Base-by-base conservation (phyloP, 345 rosid species). In the Microcos paniculata region DNA sequence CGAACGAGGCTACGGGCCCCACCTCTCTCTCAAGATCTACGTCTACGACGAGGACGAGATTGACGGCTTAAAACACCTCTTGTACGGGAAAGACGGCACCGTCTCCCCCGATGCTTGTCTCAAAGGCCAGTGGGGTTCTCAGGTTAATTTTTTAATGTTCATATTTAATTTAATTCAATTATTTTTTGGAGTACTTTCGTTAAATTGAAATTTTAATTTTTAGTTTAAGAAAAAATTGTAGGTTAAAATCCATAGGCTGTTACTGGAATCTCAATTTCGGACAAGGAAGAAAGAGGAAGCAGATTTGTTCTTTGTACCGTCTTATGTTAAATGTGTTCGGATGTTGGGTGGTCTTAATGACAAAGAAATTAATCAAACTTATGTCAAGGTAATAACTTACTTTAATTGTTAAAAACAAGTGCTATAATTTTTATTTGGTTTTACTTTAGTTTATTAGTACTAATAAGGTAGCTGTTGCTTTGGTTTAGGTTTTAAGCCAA, bases 101-200 rank as follows among this genome's bases (percentile, higher is more conserved):
- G 79, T 93, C 56, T 62, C 89, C 28, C 71, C 90, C 75, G 76
- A 85, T 56, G 80, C 87, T 33, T 92, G 99, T 81, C 81, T 92
- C 65, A 89, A 88, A 83, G 98, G 98, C 81, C 98, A 93, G 79
- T 93, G 99, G 98, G 99, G 96, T 64, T 86, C 96, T 77, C 99
- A 96, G 98, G 99, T 93, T 72, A 78, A 51, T 18, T 13, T 0
- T 62, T 72, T 28, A 3, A 31, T 9, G 23, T 49, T 53, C 21
- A 12, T 13, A 53, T 30, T 71, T 71, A 51, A 14, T 70, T 51
- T 33, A 33, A 12, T 21, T 28, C 0, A 2, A 14, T 16, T 3
- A 1, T 31, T 63, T 38, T 63, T 48, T 8, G 40, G 72, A 68
- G 28, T 68, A 48, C 28, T 28, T 28, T 48, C 24, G 24, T 51